A percentile compares a stretch with the other conserved stretches of the same genome.
Conservation (phyloP, 2,329 filamentous ascomycete species). For the Huntiella moniliformis region DNA sequence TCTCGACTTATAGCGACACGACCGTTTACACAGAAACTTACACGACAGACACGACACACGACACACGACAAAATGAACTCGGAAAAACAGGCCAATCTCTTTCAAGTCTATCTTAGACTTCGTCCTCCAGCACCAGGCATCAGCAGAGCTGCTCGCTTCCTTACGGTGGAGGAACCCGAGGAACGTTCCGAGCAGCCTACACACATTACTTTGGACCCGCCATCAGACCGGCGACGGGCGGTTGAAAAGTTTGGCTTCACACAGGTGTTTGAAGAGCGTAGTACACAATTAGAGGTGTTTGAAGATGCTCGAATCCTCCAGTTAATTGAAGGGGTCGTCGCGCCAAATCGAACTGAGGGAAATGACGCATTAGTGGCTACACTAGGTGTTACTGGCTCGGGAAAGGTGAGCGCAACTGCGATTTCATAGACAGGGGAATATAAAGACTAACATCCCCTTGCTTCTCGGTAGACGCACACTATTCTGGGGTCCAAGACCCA, state of each 20-base stretch:
- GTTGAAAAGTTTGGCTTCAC: conserved; percentile 93
- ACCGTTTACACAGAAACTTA: neutral
- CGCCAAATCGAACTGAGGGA: conserved; percentile 48
- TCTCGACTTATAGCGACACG: too few species aligned
- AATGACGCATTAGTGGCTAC: conserved; percentile 83
- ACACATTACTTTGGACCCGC: conserved; percentile 61
- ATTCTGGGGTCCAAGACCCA: conserved; percentile 77
- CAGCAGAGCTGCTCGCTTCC: conserved; percentile 43
- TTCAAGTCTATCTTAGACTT: conserved; percentile 79
- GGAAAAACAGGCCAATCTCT: conserved; percentile 35
- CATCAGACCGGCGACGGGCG: conserved; percentile 68
- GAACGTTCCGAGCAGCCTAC: conserved; percentile 30
- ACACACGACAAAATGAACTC: neutral
- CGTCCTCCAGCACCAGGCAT: conserved; percentile 34
- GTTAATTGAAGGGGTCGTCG: conserved; percentile 62
- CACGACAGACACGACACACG: neutral
- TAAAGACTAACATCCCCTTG: neutral
- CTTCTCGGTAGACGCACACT: conserved; percentile 60
- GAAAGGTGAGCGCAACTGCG: conserved; percentile 48
- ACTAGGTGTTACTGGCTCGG: conserved; percentile 82
- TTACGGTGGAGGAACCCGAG: conserved; percentile 50
- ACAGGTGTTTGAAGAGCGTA: conserved; percentile 73
- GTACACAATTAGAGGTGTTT: conserved; percentile 73
- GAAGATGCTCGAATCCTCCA: conserved; percentile 55
- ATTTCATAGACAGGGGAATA: neutral